phyloP scores from a whole-genome alignment of 768 basidiomycete species.

The Cystobasidium ongulense region DNA sequence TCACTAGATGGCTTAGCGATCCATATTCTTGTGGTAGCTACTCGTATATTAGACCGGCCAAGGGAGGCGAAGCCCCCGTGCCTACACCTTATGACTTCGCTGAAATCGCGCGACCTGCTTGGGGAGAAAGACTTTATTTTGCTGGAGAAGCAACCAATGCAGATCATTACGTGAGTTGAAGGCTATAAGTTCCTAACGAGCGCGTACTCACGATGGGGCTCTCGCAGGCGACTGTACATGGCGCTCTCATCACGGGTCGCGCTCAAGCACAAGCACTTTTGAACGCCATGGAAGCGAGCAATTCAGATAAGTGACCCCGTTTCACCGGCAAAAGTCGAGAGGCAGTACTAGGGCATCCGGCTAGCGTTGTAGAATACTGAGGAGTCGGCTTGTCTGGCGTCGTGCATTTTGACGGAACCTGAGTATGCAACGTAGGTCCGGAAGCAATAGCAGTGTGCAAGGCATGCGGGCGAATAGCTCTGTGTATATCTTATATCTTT shows the following conservation, averaged over 20 bases:
- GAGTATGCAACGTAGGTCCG: no score
- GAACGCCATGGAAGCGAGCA: background rate
- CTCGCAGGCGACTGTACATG: constrained; percentile 23
- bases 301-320: background rate
- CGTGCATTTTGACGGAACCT: no score
- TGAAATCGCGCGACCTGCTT: constrained; percentile 14
- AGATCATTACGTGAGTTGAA: constrained; percentile 21
- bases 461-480: no score
- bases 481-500: no score
- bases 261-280: background rate
- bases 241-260: constrained; percentile 19
- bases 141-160: constrained; percentile 23
- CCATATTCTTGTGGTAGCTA: constrained; percentile 20
- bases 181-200: background rate
- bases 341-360: background rate
- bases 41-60: constrained; percentile 1
- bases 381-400: no score
- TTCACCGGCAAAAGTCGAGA: background rate
- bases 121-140: constrained; percentile 11
- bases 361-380: no score
- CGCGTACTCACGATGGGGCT: background rate
- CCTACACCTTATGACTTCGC: constrained; percentile 21
- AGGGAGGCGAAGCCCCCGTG: background rate
- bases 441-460: no score
- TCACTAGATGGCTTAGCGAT: constrained; percentile 18